Evolutionary conservation across 148 eudicot species (phyloP).

Genomic region (Mesembryanthemum crystallinum): DNA sequence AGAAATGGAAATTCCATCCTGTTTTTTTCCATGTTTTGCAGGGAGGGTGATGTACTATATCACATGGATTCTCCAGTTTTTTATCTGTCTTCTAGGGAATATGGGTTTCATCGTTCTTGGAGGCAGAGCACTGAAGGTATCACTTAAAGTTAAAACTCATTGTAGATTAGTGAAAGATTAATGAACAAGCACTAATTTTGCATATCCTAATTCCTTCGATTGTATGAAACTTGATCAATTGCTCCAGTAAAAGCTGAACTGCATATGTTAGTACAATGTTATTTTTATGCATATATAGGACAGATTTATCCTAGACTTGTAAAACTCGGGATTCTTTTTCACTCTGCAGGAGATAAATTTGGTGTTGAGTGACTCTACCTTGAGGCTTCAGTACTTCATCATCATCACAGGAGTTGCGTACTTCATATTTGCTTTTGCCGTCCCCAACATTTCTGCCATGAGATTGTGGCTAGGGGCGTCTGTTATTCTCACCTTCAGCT

Average conservation of each 20-base stretch:
- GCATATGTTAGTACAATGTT: no score
- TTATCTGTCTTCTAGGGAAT: constrained; percentile 41
- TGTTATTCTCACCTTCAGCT: constrained; percentile 43
- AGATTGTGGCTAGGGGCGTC: constrained; percentile 57
- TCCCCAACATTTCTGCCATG: constrained; percentile 65
- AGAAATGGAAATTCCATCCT: neutral
- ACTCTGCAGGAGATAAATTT: constrained; percentile 45
- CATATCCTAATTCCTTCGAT: constrained; percentile 12
- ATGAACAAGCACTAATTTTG: neutral
- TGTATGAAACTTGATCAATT: neutral
- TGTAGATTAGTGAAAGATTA: neutral
- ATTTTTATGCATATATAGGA: no score
- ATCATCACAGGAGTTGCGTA: constrained; percentile 53
- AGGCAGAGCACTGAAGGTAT: constrained; percentile 63
- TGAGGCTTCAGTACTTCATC: constrained; percentile 63
- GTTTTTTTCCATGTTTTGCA: constrained; percentile 15
- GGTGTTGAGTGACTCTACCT: constrained; percentile 44
- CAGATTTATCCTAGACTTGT: neutral
- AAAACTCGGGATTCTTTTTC: neutral
- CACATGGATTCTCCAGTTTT: constrained; percentile 49
- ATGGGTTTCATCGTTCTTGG: constrained; percentile 73
- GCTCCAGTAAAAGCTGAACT: neutral
- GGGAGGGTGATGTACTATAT: constrained; percentile 51
- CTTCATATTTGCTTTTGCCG: constrained; percentile 42
- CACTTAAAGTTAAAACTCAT: neutral